Base-by-base conservation (phyloP, 2,329 filamentous ascomycete genomes). In the Arthrobotrys musiformis region DNA sequence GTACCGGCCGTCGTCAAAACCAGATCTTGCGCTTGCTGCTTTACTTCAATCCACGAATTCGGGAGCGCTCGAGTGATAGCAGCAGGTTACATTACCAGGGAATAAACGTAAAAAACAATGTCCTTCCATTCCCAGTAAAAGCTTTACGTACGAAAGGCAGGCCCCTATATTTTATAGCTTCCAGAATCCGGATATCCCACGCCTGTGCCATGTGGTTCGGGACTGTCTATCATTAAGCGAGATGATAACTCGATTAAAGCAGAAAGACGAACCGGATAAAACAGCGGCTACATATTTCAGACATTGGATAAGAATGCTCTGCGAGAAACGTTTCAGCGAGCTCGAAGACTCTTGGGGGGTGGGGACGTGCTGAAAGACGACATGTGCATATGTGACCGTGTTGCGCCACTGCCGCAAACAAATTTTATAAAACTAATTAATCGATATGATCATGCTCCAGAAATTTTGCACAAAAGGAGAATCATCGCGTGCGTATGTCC, bases 211-310 rank as follows among this genome's bases (percentile, higher is more conserved):
- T 70, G 60, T 54, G 44, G 50, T 46, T 58, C 50, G 52, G 60
- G 66, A 70, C 48, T 42, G 66, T 48, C 50, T 67, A 77, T 76
- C 73, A 46, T 33, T 62, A 66, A 77, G 73, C 73, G 73, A 77
- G 52, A 76, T 67, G 52, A 68, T 74, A 62, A 6, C 28, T 69
- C n/a, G 50, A 77, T 44, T 13, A 37, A 58, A 58, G 33, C 7
- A 62, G 66, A 7, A 56, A 70, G 60, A 61, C 50, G 46, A 40
- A 67, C 30, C 46, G 48, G 44, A 42, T 62, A 64, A 77, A 60
- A 70, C 73, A 77, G 50, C 44, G 56, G 73, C 60, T 77, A 19
- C 17, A 67, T 66, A 76, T 61, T 44, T 70, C 60, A 67, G 48
- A 77, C 60, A 52, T 54, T 30, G 33, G 42, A 61, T 64, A 61